Evolutionary conservation across 2,329 filamentous ascomycete genomes (phyloP), one percentile per base, ranked within the genome.

Genomic region (Xylariomycetidae sp.): DNA sequence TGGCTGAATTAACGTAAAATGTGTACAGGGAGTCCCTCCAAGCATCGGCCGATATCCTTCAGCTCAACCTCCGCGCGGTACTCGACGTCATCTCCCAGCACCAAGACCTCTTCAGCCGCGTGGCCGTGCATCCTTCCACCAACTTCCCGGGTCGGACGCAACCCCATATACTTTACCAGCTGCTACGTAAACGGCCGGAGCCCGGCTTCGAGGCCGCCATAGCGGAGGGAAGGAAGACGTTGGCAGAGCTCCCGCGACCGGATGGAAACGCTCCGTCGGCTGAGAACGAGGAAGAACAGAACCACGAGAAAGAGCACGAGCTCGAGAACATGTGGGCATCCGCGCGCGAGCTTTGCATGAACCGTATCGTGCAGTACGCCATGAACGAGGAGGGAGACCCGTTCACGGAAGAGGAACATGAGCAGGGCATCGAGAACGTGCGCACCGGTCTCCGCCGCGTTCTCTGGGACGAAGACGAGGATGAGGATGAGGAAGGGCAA

Each of bases 101-200:
- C 50, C 64, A 73, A 25, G 72, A 80, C 25, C 71, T 87, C 28
- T 77, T 93, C 41, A 71, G 70, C 36, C 76, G 77, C 34, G 70
- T 86, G 32, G 81, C 84, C 43, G 74, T 85, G 15, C 86, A 85
- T 53, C 87, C 87, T 0, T 77, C 80, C 10, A 83, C 85, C 2
- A 79, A 79, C 56, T 92, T 76, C 59, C 87, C 77, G 4, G 82
- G 76, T 23, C 79, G 73, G 47, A 80, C 72, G 5, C 78, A 85
- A 38, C 76, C 83, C 56, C 62, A 58, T 30, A 68, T 85, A 4
- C 69, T 90, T 1, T 68, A 74, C 17, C 75, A 82, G 48, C 67
- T 94, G 2, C 66, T 93, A 19, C 80, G 86, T 24, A 93, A 92
- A 61, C 92, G 92, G 56, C 71, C 88, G 30, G 86, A 92, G 46